Conservation (phyloP, 805 yeast species). For the Metschnikowia santaceciliae region DNA sequence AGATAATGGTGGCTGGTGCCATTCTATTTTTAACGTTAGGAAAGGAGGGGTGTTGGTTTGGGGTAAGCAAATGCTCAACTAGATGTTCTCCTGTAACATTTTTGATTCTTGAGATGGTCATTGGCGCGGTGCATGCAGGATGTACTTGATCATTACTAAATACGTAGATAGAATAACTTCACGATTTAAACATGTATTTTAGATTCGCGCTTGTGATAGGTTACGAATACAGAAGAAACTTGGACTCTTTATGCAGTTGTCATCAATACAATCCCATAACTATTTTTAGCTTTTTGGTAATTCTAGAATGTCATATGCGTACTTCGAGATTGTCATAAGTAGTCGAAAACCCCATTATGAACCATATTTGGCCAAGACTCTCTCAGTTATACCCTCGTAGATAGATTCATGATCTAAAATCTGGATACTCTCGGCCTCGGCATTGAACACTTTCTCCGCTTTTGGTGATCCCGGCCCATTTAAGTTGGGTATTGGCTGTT, state of each 20-base stretch:
- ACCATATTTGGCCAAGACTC: conserved; percentile 11
- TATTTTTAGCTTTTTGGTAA: neutral
- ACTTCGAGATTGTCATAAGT: neutral
- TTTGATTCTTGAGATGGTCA: conserved; percentile 1
- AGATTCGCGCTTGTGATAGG: too few species aligned
- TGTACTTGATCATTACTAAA: neutral
- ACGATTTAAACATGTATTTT: neutral
- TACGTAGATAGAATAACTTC: too few species aligned
- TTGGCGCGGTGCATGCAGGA: neutral
- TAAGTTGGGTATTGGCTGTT: conserved; percentile 36
- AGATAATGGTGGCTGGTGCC: conserved; percentile 33
- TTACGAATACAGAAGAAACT: too few species aligned
- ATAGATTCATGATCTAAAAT: conserved; percentile 50
- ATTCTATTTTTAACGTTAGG: neutral
- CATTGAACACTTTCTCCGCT: conserved; percentile 57
- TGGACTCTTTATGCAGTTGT: too few species aligned
- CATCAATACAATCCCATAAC: neutral
- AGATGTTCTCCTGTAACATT: neutral
- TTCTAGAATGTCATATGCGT: neutral
- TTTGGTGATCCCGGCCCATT: conserved; percentile 61
- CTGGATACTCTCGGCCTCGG: conserved; percentile 72
- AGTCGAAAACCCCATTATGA: neutral
- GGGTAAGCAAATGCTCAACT: neutral
- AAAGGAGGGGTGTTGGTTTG: neutral
- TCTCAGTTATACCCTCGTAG: conserved; percentile 49